Evolutionary conservation across 352 stramenopile genomes (phyloP), one percentile per base, ranked within the genome.

Genomic region (Phytophthora meadii): DNA sequence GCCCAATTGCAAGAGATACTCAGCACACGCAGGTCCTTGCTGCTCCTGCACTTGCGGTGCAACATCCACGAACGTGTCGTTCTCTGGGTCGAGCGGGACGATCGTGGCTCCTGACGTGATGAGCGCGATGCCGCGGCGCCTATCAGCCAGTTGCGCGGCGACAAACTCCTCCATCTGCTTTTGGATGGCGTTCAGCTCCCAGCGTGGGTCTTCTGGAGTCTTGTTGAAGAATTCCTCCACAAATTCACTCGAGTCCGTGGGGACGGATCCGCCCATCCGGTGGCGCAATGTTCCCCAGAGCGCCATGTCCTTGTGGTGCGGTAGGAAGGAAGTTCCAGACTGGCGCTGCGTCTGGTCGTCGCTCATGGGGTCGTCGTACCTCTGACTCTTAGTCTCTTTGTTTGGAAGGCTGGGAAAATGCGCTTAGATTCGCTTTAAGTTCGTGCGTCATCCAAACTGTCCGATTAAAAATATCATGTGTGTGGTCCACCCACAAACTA

Each of bases 251-350:
- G 87, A 90, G 66, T 93, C 84, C 5, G 79, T 81, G 39, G 74
- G 62, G 49, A 79, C 77, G 7, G 69, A 66, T 17, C 83, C 81
- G 65, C 87, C 78, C 47, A 94, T 89, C 48, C 80, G 77, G 59
- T 94, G 85, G 45, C 84, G 81, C 39, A 94, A 72, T 56, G 87
- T 93, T 37, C 85, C 87, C 87, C 87, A 94, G 42, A 94, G 79
- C 66, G 79, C 82, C 87, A 94, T 94, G 48, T 74, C 51, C 42
- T 59, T 57, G 41, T 14, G 61, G 17, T 61, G 65, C 40, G 40
- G 44, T 24, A 72, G 61, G 40, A 72, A 63, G 25, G 57, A 70
- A 65, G 46, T 56, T 68, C 25, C 49, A 36, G 61, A 75, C 49
- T 75, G 66, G 24, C 48, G 54, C 19, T 60, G 53, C 25, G 56